These are phyloP conservation scores for Hordeum pubiflorum DNA, from an alignment of 202 grass and related monocot species.

Conservation along the genomic window DNA sequence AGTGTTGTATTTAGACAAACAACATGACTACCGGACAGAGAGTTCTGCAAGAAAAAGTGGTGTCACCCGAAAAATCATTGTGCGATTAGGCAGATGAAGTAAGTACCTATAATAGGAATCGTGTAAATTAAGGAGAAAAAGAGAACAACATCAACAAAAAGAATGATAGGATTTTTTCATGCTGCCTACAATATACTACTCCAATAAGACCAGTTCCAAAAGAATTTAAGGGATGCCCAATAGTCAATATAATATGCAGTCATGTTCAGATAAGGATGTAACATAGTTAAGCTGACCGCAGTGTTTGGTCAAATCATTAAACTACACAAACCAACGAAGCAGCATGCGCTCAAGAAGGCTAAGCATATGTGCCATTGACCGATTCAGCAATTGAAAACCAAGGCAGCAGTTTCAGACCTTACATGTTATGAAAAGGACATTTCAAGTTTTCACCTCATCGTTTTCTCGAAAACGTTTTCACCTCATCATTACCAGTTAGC, in stretches of 20 bases:
- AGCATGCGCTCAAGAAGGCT: not conserved
- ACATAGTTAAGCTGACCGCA: not conserved
- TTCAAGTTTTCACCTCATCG: constrained; percentile 6
- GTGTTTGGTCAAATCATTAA: constrained; percentile 4
- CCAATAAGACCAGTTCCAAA: not conserved
- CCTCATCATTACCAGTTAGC: not conserved
- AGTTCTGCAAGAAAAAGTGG: not conserved
- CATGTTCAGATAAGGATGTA: not conserved
- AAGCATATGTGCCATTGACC: not conserved
- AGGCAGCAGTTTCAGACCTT: constrained; percentile 4
- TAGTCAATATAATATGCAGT: not conserved
- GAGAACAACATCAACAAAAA: not conserved
- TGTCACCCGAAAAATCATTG: not conserved
- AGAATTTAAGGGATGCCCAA: not conserved
- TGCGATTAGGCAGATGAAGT: not conserved
- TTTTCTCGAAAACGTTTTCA: not conserved
- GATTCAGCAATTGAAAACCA: not conserved
- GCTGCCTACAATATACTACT: not conserved
- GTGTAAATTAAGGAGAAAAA: not conserved
- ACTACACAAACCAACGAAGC: not conserved
- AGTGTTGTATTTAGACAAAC: not conserved
- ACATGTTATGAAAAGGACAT: constrained; percentile 10
- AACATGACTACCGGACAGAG: not conserved
- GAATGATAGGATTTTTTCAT: not conserved
- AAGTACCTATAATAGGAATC: not conserved